Evolutionary conservation across 2,329 filamentous ascomycete genomes (phyloP), one percentile per base, ranked within the genome.

Genomic region (Alternaria arborescens): DNA sequence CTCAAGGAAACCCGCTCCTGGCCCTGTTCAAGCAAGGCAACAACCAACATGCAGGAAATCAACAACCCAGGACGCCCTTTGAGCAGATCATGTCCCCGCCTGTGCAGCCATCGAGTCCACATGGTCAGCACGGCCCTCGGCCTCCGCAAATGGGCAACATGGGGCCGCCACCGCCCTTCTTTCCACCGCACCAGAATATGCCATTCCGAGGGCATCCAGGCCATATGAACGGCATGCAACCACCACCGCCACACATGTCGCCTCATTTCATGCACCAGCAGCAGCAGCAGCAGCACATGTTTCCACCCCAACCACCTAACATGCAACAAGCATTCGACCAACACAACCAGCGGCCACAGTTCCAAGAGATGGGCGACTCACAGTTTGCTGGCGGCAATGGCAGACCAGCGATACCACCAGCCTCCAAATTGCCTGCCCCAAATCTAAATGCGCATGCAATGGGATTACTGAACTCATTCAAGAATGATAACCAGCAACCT

Each of bases 381-480:
- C 78, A 78, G n/a, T 73, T 74, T 32, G 66, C 74, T 6, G 76
- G 59, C 53, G 77, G 70, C 52, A 79, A 80, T 57, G 79, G 79
- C n/a, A 52, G 69, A 16, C 80, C 82, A 41, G 75, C 78, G 36
- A 81, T 85, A 30, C 87, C 87, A 2, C 82, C 85, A 34, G 85
- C 87, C 5, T 75, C 87, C 67, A 85, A 85, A 52, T 71, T 89
- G 24, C 87, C 87, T 16, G 81, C 84, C 40, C 86, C 86, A 7
- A 86, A 84, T 62, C 81, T 89, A 32, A 88, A 81, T 36, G 82
- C 82, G 12, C 87, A 89, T 71, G 82, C 86, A 1, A 79, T 86
- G 59, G 82, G 82, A n/a, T 73, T 89, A 34, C 77, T 90, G 50
- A 86, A 84, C 66, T 82, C 85, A 1, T 88, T 90, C 78, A 88